Percentiles rank a stretch among this genome's conserved stretches.
phyloP scores from a whole-genome alignment of 2,329 filamentous ascomycete species.

The Cladosporium phlei region DNA sequence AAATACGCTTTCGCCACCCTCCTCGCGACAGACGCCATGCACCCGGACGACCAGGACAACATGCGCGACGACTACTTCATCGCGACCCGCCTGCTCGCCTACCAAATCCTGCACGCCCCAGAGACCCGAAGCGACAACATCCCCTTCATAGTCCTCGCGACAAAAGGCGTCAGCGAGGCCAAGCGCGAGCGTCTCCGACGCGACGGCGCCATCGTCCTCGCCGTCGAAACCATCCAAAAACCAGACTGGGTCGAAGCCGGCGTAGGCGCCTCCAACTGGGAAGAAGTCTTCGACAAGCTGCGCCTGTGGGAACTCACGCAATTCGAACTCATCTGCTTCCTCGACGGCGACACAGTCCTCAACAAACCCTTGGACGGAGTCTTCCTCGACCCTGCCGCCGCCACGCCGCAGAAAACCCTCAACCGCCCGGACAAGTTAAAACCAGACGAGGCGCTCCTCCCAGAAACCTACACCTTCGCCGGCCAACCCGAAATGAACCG shows the following conservation, averaged over 20 bases:
- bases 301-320: slow-evolving; percentile 36
- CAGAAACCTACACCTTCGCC: slow-evolving; percentile 32
- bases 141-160: slow-evolving; percentile 31
- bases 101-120: slow-evolving; percentile 30
- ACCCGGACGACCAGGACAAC: slow-evolving; percentile 17
- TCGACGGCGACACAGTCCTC: slow-evolving; percentile 34
- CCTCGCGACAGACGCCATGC: slow-evolving; percentile 17
- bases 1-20: slow-evolving; percentile 30
- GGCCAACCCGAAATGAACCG: slow-evolving; percentile 31
- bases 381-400: slow-evolving; percentile 30
- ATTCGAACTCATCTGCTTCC: slow-evolving; percentile 33
- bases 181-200: slow-evolving; percentile 25
- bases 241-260: slow-evolving; percentile 10
- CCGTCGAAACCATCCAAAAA: slow-evolving; percentile 18
- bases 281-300: slow-evolving; percentile 37
- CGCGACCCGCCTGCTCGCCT: slow-evolving; percentile 28
- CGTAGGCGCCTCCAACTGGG: slow-evolving; percentile 23
- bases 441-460: slow-evolving; percentile 27
- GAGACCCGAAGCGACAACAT: slow-evolving; percentile 25
- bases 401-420: slow-evolving; percentile 17
- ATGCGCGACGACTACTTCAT: slow-evolving; percentile 28
- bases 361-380: slow-evolving; percentile 28
- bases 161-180: slow-evolving; percentile 21
- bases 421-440: slow-evolving; percentile 12
- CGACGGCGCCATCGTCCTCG: slow-evolving; percentile 27